Evolutionary conservation across 202 grass and related monocot genomes (phyloP).

Genomic region (Brachypodium distachyon): DNA sequence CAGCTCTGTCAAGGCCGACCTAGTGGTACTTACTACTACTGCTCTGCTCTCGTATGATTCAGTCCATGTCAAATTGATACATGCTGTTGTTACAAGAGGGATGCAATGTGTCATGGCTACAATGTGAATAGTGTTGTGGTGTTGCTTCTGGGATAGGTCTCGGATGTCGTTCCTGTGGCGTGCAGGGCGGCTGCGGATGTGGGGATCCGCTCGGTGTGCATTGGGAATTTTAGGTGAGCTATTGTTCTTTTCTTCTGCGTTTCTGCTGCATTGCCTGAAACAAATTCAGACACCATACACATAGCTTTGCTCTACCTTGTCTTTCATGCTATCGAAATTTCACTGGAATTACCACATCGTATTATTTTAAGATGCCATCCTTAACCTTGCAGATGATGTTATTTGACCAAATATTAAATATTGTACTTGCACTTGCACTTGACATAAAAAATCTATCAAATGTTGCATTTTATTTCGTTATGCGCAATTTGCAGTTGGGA

Average conservation of each 20-base stretch:
- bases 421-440: neutral
- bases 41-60: neutral
- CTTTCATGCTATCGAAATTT: neutral
- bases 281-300: neutral
- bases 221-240: slow-evolving; percentile 81
- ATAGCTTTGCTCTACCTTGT: neutral
- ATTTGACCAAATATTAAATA: neutral
- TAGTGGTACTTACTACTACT: slow-evolving; percentile 49
- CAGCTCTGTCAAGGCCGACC: slow-evolving; percentile 61
- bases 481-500: slow-evolving; percentile 63
- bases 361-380: neutral
- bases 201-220: slow-evolving; percentile 58
- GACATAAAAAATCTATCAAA: neutral
- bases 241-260: neutral
- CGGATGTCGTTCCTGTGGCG: slow-evolving; percentile 81
- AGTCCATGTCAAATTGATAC: neutral
- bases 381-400: neutral
- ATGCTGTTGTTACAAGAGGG: neutral
- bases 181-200: slow-evolving; percentile 67
- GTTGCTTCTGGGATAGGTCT: slow-evolving; percentile 36
- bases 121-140: neutral
- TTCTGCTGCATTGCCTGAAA: neutral
- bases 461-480: neutral
- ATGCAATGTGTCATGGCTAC: neutral
- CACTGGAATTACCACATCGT: neutral